A percentile compares a stretch with the other conserved stretches of the same genome.
Conservation (phyloP, 768 basidiomycete genomes). For the Gloeostereum incarnatum region DNA sequence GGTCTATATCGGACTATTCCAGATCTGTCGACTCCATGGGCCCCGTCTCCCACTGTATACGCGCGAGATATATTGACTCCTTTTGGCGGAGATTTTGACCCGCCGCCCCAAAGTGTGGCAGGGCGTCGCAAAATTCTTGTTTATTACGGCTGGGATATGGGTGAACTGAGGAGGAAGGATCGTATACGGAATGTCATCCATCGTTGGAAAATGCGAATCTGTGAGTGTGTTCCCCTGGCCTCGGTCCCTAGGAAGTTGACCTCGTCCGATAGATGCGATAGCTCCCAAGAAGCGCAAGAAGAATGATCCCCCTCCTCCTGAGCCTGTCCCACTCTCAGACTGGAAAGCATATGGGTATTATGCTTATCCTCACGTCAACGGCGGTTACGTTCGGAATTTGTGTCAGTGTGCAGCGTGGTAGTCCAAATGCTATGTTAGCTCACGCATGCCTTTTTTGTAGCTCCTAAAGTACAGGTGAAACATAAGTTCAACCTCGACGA, state of each 20-base stretch:
- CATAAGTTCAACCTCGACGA: conserved; percentile 19
- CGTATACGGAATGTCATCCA: too few species aligned
- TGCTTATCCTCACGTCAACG: conserved; percentile 35
- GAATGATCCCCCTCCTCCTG: conserved; percentile 12
- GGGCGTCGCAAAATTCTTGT: too few species aligned
- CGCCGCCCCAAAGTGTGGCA: too few species aligned
- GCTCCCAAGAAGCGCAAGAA: too few species aligned
- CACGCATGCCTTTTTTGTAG: conserved; percentile 2
- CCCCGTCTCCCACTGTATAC: conserved; percentile 12
- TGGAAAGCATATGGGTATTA: conserved; percentile 51
- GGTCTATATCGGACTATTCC: conserved; percentile 11
- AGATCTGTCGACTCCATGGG: conserved; percentile 11
- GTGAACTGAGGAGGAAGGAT: too few species aligned
- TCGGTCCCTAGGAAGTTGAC: too few species aligned
- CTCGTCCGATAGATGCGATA: too few species aligned
- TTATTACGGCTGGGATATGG: too few species aligned
- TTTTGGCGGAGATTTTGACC: not conserved
- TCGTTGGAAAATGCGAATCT: too few species aligned
- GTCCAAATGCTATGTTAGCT: not conserved
- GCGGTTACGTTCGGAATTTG: conserved; percentile 29
- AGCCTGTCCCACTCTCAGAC: conserved; percentile 21
- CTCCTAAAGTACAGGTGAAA: conserved; percentile 14
- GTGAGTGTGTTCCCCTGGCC: too few species aligned
- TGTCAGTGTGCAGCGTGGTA: conserved; percentile 21
- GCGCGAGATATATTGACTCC: too few species aligned